A percentile compares a stretch with the other conserved stretches of the same genome.
These are phyloP conservation scores for Silybum marianum DNA, from an alignment of 129 eudicot species.

Conservation along the genomic window DNA sequence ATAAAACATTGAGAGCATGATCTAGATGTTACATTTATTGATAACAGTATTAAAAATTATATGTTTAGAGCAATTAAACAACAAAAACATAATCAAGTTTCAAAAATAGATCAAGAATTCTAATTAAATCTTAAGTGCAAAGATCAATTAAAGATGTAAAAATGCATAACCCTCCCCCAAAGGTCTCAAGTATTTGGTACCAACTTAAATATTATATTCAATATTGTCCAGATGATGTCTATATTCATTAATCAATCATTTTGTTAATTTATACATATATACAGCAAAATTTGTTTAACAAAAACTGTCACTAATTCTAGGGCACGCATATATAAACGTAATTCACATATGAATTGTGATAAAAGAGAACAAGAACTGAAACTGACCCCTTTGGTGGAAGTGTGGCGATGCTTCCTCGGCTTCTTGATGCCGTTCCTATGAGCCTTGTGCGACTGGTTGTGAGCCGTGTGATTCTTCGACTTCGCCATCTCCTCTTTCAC, in stretches of 20 bases:
- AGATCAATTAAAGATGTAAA: no score
- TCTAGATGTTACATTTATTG: neutral
- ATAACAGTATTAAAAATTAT: neutral
- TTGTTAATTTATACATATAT: neutral
- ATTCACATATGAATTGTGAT: neutral
- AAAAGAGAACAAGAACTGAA: constrained; percentile 1
- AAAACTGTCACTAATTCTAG: neutral
- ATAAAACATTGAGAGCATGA: neutral
- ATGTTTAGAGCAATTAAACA: neutral
- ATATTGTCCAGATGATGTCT: neutral
- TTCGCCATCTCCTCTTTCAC: constrained; percentile 48
- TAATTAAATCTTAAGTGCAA: no score
- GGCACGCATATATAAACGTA: neutral
- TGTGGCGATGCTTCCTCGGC: constrained; percentile 68
- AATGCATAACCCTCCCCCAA: no score
- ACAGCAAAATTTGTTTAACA: neutral
- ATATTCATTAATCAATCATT: neutral
- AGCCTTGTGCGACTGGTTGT: constrained; percentile 70
- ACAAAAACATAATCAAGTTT: neutral
- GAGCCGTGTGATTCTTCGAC: constrained; percentile 80
- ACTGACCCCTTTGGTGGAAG: constrained; percentile 77
- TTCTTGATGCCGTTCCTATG: constrained; percentile 82
- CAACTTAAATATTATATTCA: neutral
- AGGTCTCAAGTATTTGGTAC: neutral
- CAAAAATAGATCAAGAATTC: no score